Evolutionary conservation across 2,329 filamentous ascomycete species (phyloP).

Genomic region (Plenodomus lindquistii): DNA sequence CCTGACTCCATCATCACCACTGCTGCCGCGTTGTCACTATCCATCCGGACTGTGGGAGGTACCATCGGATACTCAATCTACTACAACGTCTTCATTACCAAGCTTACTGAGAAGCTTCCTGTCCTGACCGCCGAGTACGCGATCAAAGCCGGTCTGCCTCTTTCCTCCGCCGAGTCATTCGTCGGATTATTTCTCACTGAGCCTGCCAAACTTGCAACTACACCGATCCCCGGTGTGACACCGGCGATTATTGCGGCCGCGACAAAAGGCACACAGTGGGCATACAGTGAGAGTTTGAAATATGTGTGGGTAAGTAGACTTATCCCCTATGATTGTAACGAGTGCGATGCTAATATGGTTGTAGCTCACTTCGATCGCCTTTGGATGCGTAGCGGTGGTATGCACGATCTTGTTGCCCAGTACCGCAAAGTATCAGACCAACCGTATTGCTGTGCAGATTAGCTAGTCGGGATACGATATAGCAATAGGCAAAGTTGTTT

Average conservation of each 20-base stretch:
- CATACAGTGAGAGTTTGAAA: slow-evolving; percentile 35
- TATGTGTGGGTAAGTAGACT: slow-evolving; percentile 29
- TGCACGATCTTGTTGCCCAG: slow-evolving; percentile 36
- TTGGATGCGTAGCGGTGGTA: slow-evolving; percentile 34
- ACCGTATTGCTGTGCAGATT: slow-evolving; percentile 33
- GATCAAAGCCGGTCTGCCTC: slow-evolving; percentile 45
- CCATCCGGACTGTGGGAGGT: slow-evolving; percentile 50
- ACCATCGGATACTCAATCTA: slow-evolving; percentile 44
- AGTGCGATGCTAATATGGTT: not conserved
- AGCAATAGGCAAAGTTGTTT: too few relatives aligned
- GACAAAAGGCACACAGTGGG: slow-evolving; percentile 33
- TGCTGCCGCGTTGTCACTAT: slow-evolving; percentile 49
- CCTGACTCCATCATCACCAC: slow-evolving; percentile 41
- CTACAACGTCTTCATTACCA: slow-evolving; percentile 41
- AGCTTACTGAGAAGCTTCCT: slow-evolving; percentile 29
- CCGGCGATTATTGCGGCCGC: slow-evolving; percentile 30
- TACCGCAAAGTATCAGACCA: slow-evolving; percentile 40
- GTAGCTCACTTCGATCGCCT: slow-evolving; percentile 32
- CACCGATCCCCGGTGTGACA: slow-evolving; percentile 30
- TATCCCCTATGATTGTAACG: not conserved
- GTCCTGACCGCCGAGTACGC: slow-evolving; percentile 32
- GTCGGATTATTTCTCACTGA: slow-evolving; percentile 36
- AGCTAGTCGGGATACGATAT: not conserved
- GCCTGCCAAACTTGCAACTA: slow-evolving; percentile 18
- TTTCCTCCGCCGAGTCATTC: slow-evolving; percentile 41